phyloP scores from a whole-genome alignment of 2,329 filamentous ascomycete species.

The Ascochyta viciae-villosae region DNA sequence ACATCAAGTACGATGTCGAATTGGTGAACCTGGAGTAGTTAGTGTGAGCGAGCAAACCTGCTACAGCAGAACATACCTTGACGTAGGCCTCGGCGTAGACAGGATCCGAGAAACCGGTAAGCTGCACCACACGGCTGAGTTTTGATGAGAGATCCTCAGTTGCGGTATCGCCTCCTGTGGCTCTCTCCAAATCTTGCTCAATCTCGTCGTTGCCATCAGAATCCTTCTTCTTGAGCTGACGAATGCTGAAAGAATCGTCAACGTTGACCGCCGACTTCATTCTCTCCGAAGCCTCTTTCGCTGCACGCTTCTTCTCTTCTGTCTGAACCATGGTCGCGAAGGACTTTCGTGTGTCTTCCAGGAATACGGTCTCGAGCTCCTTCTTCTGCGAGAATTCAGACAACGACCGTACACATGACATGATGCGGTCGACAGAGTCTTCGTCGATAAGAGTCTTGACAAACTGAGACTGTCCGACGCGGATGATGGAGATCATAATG shows the following conservation, averaged over 20 bases:
- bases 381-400: constrained; percentile 90
- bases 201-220: constrained; percentile 83
- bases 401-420: constrained; percentile 93
- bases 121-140: constrained; percentile 92
- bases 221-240: constrained; percentile 88
- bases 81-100: constrained; percentile 99
- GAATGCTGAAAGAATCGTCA: constrained; percentile 91
- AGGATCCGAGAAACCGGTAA: constrained; percentile 97
- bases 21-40: constrained; percentile 70
- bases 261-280: constrained; percentile 94
- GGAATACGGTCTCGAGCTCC: constrained; percentile 88
- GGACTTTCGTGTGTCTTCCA: constrained; percentile 92
- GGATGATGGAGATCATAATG: constrained; percentile 99
- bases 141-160: constrained; percentile 91
- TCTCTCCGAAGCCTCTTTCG: constrained; percentile 89
- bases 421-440: constrained; percentile 97
- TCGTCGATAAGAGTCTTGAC: constrained; percentile 97
- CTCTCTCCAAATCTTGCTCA: constrained; percentile 88
- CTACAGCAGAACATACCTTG: constrained; percentile 61
- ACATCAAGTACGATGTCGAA: constrained; percentile 98
- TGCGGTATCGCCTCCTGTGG: constrained; percentile 85
- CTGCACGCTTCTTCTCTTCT: constrained; percentile 97
- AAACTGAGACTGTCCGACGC: constrained; percentile 97
- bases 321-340: constrained; percentile 97
- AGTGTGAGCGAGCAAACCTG: constrained; percentile 3